Conservation (phyloP, 2,329 filamentous ascomycete species). For the Paraphaeosphaeria minitans region DNA sequence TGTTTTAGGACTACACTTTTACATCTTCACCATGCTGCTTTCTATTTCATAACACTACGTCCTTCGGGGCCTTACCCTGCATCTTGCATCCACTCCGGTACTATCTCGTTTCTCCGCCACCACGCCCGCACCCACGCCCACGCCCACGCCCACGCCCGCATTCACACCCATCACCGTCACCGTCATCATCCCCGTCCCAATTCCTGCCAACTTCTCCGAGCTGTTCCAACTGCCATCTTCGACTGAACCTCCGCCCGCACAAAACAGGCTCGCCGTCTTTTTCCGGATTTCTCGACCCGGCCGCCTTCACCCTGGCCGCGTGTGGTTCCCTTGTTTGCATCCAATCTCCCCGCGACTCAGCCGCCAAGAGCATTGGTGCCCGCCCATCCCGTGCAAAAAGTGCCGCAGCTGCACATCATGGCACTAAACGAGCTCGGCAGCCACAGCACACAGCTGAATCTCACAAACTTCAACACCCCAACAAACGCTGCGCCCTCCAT, state of each 20-base stretch:
- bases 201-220: slow-evolving; percentile 5
- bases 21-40: slow-evolving; percentile 40
- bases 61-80: slow-evolving; percentile 43
- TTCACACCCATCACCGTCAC: too few relatives aligned
- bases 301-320: not conserved
- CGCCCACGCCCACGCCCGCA: too few relatives aligned
- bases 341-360: not conserved
- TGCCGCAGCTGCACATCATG: slow-evolving; percentile 28
- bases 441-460: slow-evolving; percentile 39
- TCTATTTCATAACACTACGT: slow-evolving; percentile 45
- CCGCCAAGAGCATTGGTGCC: not conserved
- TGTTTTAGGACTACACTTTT: slow-evolving; percentile 35
- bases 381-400: not conserved
- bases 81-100: slow-evolving; percentile 16
- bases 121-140: not conserved
- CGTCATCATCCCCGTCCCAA: not conserved
- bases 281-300: not conserved
- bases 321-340: not conserved
- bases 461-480: slow-evolving; percentile 29
- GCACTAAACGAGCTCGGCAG: slow-evolving; percentile 37
- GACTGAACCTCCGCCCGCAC: not conserved
- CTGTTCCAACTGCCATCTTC: slow-evolving; percentile 3
- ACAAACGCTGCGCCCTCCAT: slow-evolving; percentile 30
- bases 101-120: slow-evolving; percentile 13
- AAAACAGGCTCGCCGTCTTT: not conserved